Conservation (phyloP, 352 stramenopile species). For the Globisporangium uncinulatum region DNA sequence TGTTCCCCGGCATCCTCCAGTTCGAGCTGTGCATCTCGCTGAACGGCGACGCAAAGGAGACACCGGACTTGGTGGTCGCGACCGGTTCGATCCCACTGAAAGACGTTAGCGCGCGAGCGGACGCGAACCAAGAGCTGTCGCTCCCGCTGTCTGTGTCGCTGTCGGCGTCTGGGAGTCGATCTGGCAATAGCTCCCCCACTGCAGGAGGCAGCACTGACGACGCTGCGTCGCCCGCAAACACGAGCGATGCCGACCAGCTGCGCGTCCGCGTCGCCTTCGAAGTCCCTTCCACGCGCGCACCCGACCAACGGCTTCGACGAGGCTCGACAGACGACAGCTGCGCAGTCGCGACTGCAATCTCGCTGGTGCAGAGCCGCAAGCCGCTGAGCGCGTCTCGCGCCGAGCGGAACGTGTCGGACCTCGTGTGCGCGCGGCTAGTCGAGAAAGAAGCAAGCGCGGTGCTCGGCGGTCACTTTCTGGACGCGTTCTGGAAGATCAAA, state of each 20-base stretch:
- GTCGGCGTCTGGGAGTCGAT: slow-evolving; percentile 1
- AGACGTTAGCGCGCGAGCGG: slow-evolving; percentile 20
- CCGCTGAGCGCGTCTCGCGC: slow-evolving; percentile 23
- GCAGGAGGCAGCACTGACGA: not conserved
- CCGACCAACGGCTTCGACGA: not conserved
- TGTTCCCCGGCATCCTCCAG: slow-evolving; percentile 62
- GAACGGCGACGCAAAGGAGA: slow-evolving; percentile 62
- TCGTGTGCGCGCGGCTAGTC: slow-evolving; percentile 59
- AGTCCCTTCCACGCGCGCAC: slow-evolving; percentile 1
- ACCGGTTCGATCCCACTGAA: slow-evolving; percentile 45
- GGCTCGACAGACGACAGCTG: slow-evolving; percentile 6
- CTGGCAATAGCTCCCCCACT: not conserved
- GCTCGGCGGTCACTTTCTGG: slow-evolving; percentile 65
- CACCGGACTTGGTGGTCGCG: slow-evolving; percentile 56
- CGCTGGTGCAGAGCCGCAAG: slow-evolving; percentile 7
- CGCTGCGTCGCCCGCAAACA: slow-evolving; percentile 1
- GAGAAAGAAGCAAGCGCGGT: slow-evolving; percentile 66
- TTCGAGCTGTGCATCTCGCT: slow-evolving; percentile 75
- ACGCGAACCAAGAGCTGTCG: slow-evolving; percentile 31
- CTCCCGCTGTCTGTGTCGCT: slow-evolving; percentile 33
- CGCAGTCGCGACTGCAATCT: not conserved
- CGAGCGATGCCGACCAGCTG: slow-evolving; percentile 31
- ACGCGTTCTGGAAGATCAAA: slow-evolving; percentile 82
- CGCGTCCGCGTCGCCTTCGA: slow-evolving; percentile 50
- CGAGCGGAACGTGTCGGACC: slow-evolving; percentile 61